Evolutionary conservation across 768 basidiomycete species (phyloP), one percentile per base, ranked within the genome.

Genomic region (Rhodotorula sphaerocarpa): DNA sequence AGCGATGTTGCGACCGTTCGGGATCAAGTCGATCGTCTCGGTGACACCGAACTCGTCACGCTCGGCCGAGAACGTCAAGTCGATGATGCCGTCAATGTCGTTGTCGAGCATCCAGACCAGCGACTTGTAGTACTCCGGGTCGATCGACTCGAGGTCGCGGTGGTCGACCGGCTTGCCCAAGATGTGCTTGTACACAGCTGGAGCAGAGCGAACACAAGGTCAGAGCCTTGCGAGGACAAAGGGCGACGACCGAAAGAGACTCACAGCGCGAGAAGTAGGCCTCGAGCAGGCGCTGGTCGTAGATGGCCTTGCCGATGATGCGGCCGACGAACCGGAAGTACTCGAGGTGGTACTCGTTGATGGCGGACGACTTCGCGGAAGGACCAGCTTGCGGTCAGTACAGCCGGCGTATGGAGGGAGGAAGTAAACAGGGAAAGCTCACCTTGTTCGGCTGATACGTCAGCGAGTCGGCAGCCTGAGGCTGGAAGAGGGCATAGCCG

Each of bases 251-350:
- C 7, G 47, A 42, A 21, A 18, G 14, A 14, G 31, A 41, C 64
- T 21, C 45, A 55, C 55, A 53, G 70, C 92, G 85, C 23, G 90
- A 90, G 75, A 99, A 99, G 80, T 99, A 93, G 25, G 95, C 95
- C 74, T 99, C 95, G 44, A 99, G 82, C 25, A 99, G 81, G 33
- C 95, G 84, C 9, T 90, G 90, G 70, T 97, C 95, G 73, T 90
- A 93, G 63, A 97, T 92, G 7, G 93, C 92, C 75, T 97, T 97
- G 33, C 92, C 92, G 70, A 97, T 95, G 70, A 99, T 85, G 33
- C 92, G 86, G 20, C 95, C 95, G 47, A 99, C 90, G 67, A 99
- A 99, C 73, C 91, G 90, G 86, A 99, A 97, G 82, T 95, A 97
- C 12, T 86, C 85, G 23, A 97, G 76, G 77, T 97, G 93, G 71